These are phyloP conservation scores for Fusarium mundagurra DNA, from an alignment of 2,329 filamentous ascomycete genomes.

Conservation along the genomic window DNA sequence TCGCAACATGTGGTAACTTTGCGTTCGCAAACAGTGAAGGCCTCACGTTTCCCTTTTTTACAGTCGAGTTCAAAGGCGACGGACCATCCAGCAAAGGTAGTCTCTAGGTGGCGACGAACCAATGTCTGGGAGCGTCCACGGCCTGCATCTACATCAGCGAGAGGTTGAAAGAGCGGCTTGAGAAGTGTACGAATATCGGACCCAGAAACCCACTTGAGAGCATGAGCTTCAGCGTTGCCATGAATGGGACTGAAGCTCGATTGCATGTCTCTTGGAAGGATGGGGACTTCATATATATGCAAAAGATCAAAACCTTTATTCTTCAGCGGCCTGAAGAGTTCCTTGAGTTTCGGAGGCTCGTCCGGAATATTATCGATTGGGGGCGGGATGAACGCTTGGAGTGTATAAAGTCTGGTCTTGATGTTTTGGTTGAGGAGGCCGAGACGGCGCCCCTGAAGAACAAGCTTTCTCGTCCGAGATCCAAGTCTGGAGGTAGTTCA, in stretches of 20 bases:
- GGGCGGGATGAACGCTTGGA: slow-evolving; percentile 43
- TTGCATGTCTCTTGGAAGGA: slow-evolving; percentile 49
- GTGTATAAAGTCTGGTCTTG: slow-evolving; percentile 35
- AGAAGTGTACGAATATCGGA: neutral
- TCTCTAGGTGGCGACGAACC: slow-evolving; percentile 47
- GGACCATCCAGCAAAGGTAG: slow-evolving; percentile 16
- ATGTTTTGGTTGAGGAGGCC: neutral
- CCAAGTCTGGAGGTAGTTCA: neutral
- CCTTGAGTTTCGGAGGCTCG: slow-evolving; percentile 45
- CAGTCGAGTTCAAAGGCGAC: slow-evolving; percentile 5
- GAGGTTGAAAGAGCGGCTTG: neutral
- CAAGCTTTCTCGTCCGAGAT: neutral
- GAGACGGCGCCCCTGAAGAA: neutral
- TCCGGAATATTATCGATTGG: slow-evolving; percentile 52
- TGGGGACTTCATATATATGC: neutral
- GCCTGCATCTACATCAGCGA: slow-evolving; percentile 46
- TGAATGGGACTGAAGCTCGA: slow-evolving; percentile 46
- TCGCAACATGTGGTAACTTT: neutral
- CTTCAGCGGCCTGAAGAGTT: slow-evolving; percentile 44
- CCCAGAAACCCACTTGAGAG: slow-evolving; percentile 35
- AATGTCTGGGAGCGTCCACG: slow-evolving; percentile 47
- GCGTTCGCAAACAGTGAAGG: neutral
- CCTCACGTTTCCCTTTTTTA: neutral
- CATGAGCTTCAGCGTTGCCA: slow-evolving; percentile 41
- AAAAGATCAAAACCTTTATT: slow-evolving; percentile 40